phyloP scores from a whole-genome alignment of 139 green algal genomes.

The Asterochloris sp. region DNA sequence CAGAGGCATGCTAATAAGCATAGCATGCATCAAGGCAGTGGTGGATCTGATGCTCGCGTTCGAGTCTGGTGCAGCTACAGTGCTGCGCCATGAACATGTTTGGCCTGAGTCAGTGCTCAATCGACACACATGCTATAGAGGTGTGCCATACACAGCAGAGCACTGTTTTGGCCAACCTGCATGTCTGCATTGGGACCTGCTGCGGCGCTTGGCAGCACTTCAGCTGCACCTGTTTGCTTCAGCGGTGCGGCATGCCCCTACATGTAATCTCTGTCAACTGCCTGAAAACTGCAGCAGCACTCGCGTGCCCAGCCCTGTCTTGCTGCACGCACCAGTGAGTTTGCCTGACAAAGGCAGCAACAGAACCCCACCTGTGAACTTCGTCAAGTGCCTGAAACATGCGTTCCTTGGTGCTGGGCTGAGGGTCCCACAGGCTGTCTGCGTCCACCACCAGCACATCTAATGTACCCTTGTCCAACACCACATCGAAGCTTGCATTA shows the following conservation, averaged over 20 bases:
- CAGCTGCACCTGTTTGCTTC: neutral
- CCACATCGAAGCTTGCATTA: constrained; percentile 42
- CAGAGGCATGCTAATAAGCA: neutral
- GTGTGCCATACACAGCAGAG: too few relatives aligned
- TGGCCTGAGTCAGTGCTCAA: too few relatives aligned
- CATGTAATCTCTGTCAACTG: too few relatives aligned
- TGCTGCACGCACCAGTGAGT: too few relatives aligned
- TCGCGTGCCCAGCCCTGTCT: too few relatives aligned
- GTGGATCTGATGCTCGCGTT: neutral
- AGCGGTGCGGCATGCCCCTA: too few relatives aligned
- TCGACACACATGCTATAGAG: too few relatives aligned
- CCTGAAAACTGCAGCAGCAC: too few relatives aligned
- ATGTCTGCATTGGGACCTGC: neutral
- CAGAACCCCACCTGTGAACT: constrained; percentile 21
- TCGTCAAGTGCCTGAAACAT: constrained; percentile 29
- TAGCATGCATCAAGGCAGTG: neutral
- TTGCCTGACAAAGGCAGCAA: neutral
- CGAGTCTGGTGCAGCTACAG: too few relatives aligned
- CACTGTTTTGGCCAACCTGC: too few relatives aligned
- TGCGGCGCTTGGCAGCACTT: neutral
- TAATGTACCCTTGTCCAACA: constrained; percentile 53
- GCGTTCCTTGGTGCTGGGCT: constrained; percentile 2
- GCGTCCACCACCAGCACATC: constrained; percentile 49
- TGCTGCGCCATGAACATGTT: too few relatives aligned
- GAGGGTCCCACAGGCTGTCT: constrained; percentile 36